Evolutionary conservation across 257 asterid genomes (phyloP).

Genomic region (Nicotiana attenuata): DNA sequence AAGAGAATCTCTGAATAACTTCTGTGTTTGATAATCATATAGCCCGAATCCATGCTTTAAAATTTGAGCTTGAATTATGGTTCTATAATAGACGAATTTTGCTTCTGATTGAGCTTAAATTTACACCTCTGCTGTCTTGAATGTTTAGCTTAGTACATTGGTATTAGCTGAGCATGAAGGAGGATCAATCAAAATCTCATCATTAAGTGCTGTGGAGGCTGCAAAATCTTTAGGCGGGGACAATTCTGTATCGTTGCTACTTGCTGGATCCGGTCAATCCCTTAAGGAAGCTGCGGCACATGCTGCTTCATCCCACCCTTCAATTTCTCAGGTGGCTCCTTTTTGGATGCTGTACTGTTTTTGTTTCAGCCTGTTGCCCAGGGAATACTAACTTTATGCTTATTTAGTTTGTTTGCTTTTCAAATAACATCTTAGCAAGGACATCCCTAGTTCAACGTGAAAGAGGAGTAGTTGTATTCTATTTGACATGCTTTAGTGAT

Average conservation of each 20-base stretch:
- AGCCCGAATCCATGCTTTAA: background rate
- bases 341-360: background rate
- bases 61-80: background rate
- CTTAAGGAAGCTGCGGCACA: constrained; percentile 66
- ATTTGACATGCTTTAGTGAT: background rate
- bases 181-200: constrained; percentile 58
- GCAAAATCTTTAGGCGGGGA: constrained; percentile 61
- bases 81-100: background rate
- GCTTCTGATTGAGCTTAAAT: background rate
- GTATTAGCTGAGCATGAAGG: constrained; percentile 81
- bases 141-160: constrained; percentile 67
- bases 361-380: background rate
- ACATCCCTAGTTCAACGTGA: background rate
- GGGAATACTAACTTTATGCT: background rate
- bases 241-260: constrained; percentile 55
- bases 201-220: constrained; percentile 84
- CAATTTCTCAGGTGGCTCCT: constrained; percentile 54
- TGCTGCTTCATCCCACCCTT: constrained; percentile 80
- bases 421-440: constrained; percentile 2
- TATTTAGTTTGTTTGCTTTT: background rate
- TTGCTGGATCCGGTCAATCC: constrained; percentile 88
- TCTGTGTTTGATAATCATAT: background rate
- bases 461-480: background rate
- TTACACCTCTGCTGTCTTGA: background rate
- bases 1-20: background rate